Evolutionary conservation across 129 eudicot genomes (phyloP).

Genomic region (Escallonia rubra): DNA sequence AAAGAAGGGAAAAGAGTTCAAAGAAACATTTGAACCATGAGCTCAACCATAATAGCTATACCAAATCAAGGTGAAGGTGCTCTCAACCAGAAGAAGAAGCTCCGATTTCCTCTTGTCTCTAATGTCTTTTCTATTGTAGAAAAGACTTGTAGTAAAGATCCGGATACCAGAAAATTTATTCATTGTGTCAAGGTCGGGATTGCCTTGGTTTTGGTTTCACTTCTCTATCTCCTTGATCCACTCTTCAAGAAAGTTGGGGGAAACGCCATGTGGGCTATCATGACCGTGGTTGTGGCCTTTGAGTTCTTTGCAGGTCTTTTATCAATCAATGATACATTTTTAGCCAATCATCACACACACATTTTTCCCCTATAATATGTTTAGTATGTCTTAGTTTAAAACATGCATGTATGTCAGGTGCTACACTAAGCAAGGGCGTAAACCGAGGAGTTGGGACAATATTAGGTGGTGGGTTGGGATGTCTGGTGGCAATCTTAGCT

Average conservation of each 20-base stretch:
- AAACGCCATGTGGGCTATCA: conserved; percentile 95
- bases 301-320: conserved; percentile 75
- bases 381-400: neutral
- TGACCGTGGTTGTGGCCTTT: conserved; percentile 84
- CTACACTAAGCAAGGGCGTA: conserved; percentile 79
- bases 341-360: neutral
- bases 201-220: conserved; percentile 74
- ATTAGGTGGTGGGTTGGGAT: conserved; percentile 76
- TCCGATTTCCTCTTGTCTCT: conserved; percentile 14
- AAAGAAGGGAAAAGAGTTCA: conserved; percentile 12
- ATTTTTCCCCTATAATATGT: neutral
- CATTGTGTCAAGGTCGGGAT: conserved; percentile 76
- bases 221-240: conserved; percentile 64
- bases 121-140: conserved; percentile 25
- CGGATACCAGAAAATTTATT: conserved; percentile 31
- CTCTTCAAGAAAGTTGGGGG: conserved; percentile 72
- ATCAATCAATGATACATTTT: neutral
- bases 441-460: conserved; percentile 75
- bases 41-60: conserved; percentile 30
- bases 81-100: conserved; percentile 25
- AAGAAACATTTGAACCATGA: conserved; percentile 32
- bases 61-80: conserved; percentile 23
- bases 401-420: conserved; percentile 44
- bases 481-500: conserved; percentile 61
- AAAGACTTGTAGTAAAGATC: conserved; percentile 7